These are phyloP conservation scores for Chlamydomonas reinhardtii DNA, from an alignment of 163 green algal species.

Conservation along the genomic window DNA sequence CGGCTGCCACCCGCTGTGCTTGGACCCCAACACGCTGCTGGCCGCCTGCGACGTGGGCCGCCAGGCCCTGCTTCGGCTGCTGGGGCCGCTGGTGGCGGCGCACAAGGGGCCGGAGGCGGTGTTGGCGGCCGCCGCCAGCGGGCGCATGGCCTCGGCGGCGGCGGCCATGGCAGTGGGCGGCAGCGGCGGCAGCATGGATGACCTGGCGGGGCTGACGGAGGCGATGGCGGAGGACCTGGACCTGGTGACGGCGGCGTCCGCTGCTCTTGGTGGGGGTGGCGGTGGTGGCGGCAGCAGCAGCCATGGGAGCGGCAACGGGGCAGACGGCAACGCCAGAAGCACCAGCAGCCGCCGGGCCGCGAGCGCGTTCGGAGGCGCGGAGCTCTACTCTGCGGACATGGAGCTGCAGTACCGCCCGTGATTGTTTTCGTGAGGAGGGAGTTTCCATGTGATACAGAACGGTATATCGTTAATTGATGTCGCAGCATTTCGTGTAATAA, in stretches of 20 bases:
- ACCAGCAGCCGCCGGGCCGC: too few relatives aligned
- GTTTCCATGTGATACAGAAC: too few relatives aligned
- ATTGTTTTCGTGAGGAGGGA: background rate
- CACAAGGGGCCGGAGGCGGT: too few relatives aligned
- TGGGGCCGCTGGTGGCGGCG: constrained; percentile 11
- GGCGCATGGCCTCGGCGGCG: background rate
- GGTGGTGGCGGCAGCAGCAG: background rate
- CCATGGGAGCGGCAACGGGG: too few relatives aligned
- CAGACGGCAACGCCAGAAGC: too few relatives aligned
- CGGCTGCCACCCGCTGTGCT: constrained; percentile 74
- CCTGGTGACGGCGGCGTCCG: too few relatives aligned
- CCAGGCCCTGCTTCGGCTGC: constrained; percentile 20
- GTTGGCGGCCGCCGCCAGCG: too few relatives aligned
- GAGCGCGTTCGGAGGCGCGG: constrained; percentile 1
- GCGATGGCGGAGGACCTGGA: background rate
- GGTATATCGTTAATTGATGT: too few relatives aligned
- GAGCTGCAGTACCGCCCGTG: constrained; percentile 20
- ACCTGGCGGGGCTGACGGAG: background rate
- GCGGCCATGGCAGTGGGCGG: background rate
- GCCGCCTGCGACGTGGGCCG: constrained; percentile 66
- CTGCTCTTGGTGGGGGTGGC: background rate
- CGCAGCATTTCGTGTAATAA: too few relatives aligned
- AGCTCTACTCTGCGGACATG: constrained; percentile 21
- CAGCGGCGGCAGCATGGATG: background rate
- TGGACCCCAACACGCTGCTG: constrained; percentile 62